Evolutionary conservation across 306 rosid species (phyloP), one percentile per base, ranked within the genome.

Genomic region (Cercis canadensis): DNA sequence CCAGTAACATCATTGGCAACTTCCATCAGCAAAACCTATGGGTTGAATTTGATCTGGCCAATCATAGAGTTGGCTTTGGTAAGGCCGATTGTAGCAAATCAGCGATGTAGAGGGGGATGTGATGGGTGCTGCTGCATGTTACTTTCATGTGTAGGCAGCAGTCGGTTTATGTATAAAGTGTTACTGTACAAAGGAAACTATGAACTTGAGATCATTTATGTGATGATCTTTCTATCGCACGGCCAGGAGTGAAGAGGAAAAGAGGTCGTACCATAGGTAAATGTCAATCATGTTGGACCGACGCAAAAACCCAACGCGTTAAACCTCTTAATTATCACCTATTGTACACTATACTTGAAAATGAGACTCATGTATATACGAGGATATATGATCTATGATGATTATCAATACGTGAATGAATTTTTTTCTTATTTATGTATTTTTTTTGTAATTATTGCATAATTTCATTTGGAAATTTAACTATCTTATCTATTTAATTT

Each of bases 1-100:
- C 84, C 6, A 80, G 91, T n/a, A 94, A 89, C 74, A 87, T 94
- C 18, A 86, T 94, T 1, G 98, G 98, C 0, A 94, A 89, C 59
- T 43, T 87, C 19, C 97, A 94, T 63, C 98, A 94, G 64, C 94
- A 86, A 36, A 89, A 87, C 78, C 71, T 74, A 1, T 94, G 98
- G 98, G 92, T 94, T 17, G 98, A 94, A 49, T 94, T 87, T 36
- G 98, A 94, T 78, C 44, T 90, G 1, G 79, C 62, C 0, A 82
- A 78, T 61, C 88, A 70, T 0, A 83, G 90, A 64, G 69, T 94
- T 0, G 98, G 98, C 0, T 89, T 94, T 1, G 96, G 95, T 57
- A 87, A 43, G 72, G 89, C 96, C 11, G 97, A 86, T 39, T 94
- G 98, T 58, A 79, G 83, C 69, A 67, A 86, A 87, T 60, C 17